Conservation (phyloP, 108 stramenopile species). For the Mediolabrus comicus region DNA sequence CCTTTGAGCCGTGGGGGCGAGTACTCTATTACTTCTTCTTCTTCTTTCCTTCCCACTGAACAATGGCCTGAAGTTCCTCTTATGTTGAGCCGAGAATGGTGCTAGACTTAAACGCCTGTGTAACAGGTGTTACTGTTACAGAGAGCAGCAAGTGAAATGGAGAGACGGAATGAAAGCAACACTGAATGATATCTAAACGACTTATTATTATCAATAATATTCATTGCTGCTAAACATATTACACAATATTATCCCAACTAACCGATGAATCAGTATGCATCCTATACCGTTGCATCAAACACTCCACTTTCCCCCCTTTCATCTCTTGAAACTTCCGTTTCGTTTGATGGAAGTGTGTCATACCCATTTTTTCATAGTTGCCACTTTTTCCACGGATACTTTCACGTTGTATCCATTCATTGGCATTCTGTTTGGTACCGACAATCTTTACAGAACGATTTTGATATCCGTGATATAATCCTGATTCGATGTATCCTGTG, state of each 20-base stretch:
- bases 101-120: no score
- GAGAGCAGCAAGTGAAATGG: no score
- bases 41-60: no score
- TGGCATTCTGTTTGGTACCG: conserved; percentile 13
- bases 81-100: no score
- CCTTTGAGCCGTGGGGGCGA: no score
- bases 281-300: conserved; percentile 13
- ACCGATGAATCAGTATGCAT: conserved; percentile 9
- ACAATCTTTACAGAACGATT: conserved; percentile 24
- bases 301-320: neutral
- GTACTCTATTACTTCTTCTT: no score
- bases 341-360: conserved; percentile 26
- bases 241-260: conserved; percentile 7
- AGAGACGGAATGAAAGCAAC: no score
- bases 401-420: conserved; percentile 15
- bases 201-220: no score
- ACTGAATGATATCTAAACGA: no score
- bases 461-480: conserved; percentile 14
- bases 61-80: no score
- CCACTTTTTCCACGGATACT: neutral
- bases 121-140: no score
- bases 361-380: conserved; percentile 13
- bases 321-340: conserved; percentile 2
- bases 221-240: no score
- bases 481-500: conserved; percentile 13